Evolutionary conservation across 2,329 filamentous ascomycete genomes (phyloP), one percentile per base, ranked within the genome.

Genomic region (Fusarium pininemorale): DNA sequence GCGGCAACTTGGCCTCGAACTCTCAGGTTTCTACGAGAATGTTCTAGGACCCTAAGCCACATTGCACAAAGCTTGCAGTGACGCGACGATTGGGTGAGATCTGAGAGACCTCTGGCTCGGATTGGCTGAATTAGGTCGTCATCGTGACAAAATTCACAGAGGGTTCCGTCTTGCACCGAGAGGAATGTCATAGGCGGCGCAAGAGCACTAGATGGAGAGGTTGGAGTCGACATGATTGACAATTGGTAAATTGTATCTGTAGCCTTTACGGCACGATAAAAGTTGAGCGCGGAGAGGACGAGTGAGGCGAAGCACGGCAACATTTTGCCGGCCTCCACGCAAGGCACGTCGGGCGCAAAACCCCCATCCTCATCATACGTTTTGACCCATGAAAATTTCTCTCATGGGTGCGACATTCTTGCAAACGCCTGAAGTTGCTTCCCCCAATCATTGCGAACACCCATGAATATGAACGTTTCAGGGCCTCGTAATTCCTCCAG

Each of bases 101-200:
- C 37, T n/a, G 54, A 38, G 7, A 67, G 59, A 16, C 20, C 16
- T 22, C 58, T 44, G 2, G 50, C 22, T 9, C 26, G 48, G 11
- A 45, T 58, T 24, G 41, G 63, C 7, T 9, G 30, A 11, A 20
- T 26, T 18, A 37, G 30, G 30, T 24, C n/a, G 1, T 26, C 24
- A 51, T 58, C 42, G 35, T 41, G 22, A 41, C 68, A 70, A 30
- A 59, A 70, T 35, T 57, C 39, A 42, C 65, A 70, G 22, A 70
- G 59, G 0, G 42, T 69, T 20, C 39, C 55, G 16, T 54, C 62
- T 32, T 61, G 30, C 11, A 53, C 14, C 26, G 45, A 47, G 35
- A 65, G 62, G 13, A 61, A 26, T 9, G 15, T 28, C 22, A 8
- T 15, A 2, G 39, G 20, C 20, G 16, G 9, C 8, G 37, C 7